Evolutionary conservation across 2,329 filamentous ascomycete genomes (phyloP).

Genomic region (Cryphonectria carpinicola): DNA sequence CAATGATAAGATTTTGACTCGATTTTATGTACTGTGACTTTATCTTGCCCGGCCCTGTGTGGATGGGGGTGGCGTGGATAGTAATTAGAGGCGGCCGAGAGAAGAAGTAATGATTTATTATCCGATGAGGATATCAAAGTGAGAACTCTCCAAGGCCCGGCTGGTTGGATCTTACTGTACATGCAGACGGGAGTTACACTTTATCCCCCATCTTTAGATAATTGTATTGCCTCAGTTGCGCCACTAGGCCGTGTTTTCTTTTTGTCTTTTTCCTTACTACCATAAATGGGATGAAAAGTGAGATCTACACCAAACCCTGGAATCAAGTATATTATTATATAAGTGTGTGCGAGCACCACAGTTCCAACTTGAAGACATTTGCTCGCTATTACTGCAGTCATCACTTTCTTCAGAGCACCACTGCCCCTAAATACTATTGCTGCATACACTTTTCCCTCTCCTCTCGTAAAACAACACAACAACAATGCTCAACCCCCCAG

Average conservation of each 20-base stretch:
- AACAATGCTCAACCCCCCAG: constrained; percentile 20
- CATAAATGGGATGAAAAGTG: background rate
- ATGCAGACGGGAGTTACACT: background rate
- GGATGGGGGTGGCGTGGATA: background rate
- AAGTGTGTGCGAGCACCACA: background rate
- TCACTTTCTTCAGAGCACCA: too few species aligned
- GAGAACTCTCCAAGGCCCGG: constrained; percentile 12
- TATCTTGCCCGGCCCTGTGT: background rate
- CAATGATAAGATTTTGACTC: background rate
- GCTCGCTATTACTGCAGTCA: background rate
- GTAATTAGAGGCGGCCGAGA: too few species aligned
- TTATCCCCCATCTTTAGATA: background rate
- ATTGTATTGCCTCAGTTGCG: background rate
- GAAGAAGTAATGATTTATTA: background rate
- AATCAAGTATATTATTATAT: background rate
- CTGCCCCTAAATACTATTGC: background rate
- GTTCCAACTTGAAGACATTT: background rate
- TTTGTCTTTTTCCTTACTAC: background rate
- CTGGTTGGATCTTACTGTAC: background rate
- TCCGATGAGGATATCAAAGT: constrained; percentile 23
- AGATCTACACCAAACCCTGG: background rate
- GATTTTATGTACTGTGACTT: background rate
- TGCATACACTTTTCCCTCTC: background rate
- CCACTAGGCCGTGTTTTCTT: background rate
- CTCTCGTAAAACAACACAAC: too few species aligned